These are phyloP conservation scores for Monosporascus sp. DNA, from an alignment of 2,329 filamentous ascomycete genomes.

Conservation along the genomic window DNA sequence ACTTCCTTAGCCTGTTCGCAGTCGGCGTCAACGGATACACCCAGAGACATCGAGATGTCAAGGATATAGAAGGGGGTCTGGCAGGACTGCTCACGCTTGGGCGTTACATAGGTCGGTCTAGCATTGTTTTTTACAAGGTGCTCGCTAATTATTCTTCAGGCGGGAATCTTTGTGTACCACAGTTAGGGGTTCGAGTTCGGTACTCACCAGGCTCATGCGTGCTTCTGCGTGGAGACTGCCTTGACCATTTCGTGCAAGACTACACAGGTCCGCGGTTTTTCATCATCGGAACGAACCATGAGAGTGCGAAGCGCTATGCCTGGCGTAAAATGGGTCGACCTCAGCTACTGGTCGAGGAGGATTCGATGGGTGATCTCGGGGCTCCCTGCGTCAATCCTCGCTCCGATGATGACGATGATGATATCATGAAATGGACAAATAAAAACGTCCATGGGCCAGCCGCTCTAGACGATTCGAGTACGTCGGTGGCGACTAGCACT, in stretches of 20 bases:
- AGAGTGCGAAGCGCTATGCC: constrained; percentile 4
- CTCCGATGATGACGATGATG: constrained; percentile 2
- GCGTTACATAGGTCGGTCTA: constrained; percentile 2
- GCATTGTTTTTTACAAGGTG: neutral
- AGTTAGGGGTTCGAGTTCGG: constrained; percentile 8
- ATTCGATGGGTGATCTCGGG: neutral
- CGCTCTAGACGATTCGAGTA: neutral
- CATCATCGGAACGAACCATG: constrained; percentile 13
- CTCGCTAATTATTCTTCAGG: neutral
- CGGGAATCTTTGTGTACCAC: constrained; percentile 9
- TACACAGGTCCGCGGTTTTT: constrained; percentile 11
- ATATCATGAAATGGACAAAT: constrained; percentile 3
- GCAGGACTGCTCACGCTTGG: constrained; percentile 7
- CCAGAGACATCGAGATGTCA: constrained; percentile 6
- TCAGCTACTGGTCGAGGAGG: neutral
- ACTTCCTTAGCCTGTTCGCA: constrained; percentile 11
- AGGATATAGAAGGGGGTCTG: constrained; percentile 6
- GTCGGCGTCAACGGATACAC: constrained; percentile 10
- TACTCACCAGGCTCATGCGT: constrained; percentile 12
- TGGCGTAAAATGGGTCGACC: constrained; percentile 1
- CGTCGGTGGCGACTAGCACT: too few species aligned
- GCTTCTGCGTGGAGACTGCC: constrained; percentile 6
- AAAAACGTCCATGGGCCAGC: constrained; percentile 1
- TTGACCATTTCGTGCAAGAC: constrained; percentile 11
- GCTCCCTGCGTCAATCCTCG: constrained; percentile 1